Percentiles rank a stretch among this genome's conserved stretches.
phyloP scores from a whole-genome alignment of 768 basidiomycete species.

The Suillus alpinus region DNA sequence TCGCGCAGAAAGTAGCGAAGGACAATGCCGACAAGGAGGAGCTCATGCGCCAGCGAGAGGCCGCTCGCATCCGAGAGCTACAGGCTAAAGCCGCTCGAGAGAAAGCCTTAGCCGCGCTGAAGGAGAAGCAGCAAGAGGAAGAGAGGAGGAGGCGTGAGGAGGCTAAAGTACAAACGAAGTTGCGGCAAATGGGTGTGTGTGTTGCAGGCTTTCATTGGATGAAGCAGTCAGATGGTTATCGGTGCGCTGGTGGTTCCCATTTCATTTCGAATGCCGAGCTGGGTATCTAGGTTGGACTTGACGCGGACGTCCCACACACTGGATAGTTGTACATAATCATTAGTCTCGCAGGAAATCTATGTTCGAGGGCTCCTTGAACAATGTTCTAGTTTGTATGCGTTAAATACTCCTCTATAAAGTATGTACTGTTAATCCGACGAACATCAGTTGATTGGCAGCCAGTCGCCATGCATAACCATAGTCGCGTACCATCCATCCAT shows the following conservation, averaged over 20 bases:
- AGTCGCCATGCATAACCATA: too few species aligned
- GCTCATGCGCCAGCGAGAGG: constrained; percentile 45
- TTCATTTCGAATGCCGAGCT: constrained; percentile 30
- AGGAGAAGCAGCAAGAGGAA: constrained; percentile 38
- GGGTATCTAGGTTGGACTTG: constrained; percentile 9
- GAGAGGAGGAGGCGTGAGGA: constrained; percentile 22
- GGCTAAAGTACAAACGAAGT: constrained; percentile 35
- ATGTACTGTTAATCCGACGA: too few species aligned
- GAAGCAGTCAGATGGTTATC: constrained; percentile 35
- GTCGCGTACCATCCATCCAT: too few species aligned
- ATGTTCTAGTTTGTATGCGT: too few species aligned
- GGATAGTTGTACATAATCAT: background rate
- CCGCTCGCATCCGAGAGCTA: constrained; percentile 26
- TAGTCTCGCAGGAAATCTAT: too few species aligned
- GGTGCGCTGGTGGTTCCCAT: constrained; percentile 40
- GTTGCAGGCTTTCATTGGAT: constrained; percentile 40
- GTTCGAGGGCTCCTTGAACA: too few species aligned
- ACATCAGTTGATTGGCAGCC: too few species aligned
- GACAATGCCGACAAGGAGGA: constrained; percentile 59
- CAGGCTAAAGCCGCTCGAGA: constrained; percentile 22
- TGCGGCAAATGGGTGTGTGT: constrained; percentile 50
- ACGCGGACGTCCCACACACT: background rate
- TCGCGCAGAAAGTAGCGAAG: constrained; percentile 16
- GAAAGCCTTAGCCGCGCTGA: constrained; percentile 25
- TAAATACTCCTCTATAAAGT: too few species aligned